Evolutionary conservation across 2,329 filamentous ascomycete species (phyloP).

Genomic region (Sporothrix sp.): DNA sequence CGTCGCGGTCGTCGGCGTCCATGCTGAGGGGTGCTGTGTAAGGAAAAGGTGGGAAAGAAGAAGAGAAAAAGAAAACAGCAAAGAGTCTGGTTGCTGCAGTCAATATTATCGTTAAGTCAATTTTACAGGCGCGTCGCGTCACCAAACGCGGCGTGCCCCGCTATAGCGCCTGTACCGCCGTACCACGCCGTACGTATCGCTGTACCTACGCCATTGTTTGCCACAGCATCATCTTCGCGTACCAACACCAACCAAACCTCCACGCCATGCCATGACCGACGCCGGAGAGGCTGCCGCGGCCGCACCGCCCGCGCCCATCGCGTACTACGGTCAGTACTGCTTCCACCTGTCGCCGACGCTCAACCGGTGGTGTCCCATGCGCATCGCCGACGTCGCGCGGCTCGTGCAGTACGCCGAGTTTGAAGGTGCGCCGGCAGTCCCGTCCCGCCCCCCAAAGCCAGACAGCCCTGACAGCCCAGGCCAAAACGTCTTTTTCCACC

Average conservation of each 20-base stretch:
- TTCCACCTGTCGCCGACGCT: constrained; percentile 53
- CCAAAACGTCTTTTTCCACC: constrained; percentile 53
- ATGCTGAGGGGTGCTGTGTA: not conserved
- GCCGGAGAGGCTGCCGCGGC: constrained; percentile 6
- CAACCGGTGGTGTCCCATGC: constrained; percentile 49
- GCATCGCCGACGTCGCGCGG: constrained; percentile 38
- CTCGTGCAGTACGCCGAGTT: constrained; percentile 41
- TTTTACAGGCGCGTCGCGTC: too few relatives aligned
- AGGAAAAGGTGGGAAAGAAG: not conserved
- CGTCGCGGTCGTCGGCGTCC: constrained; percentile 9
- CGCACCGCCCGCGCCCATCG: not conserved
- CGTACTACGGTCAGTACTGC: constrained; percentile 50
- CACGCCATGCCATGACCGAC: constrained; percentile 43
- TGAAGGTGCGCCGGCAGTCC: constrained; percentile 33
- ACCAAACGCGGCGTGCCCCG: too few relatives aligned
- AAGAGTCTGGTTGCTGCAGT: not conserved
- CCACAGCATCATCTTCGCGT: too few relatives aligned
- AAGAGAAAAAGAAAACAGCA: not conserved
- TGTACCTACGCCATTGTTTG: too few relatives aligned
- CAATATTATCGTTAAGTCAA: too few relatives aligned
- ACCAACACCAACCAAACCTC: too few relatives aligned
- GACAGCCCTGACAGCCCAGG: too few relatives aligned
- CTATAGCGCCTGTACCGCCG: too few relatives aligned
- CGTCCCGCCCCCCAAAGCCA: too few relatives aligned
- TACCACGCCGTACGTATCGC: too few relatives aligned